Evolutionary conservation across 2,329 filamentous ascomycete species (phyloP), one percentile per base, ranked within the genome.

Genomic region (Chrysoporthe austroafricana): DNA sequence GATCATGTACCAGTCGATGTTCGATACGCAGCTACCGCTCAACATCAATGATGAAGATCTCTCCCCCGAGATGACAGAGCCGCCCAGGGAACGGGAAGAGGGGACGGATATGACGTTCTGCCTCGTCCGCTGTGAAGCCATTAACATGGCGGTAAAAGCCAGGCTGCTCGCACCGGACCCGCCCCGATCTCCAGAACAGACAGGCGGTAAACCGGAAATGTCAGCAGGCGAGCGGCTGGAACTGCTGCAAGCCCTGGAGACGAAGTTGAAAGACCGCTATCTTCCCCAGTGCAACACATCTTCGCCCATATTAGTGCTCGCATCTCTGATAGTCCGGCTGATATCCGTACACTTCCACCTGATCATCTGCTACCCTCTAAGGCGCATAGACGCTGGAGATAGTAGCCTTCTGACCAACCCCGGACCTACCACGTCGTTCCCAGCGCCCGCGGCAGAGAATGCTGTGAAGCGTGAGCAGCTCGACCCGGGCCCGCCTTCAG

Each of bases 21-120:
- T 80, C 36, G 83, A 87, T 67, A 85, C 84, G 0, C 78, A 76
- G 48, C 73, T 84, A 6, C 85, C 86, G 0, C 72, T 82, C 1
- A 86, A 87, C 65, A 73, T 88, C 46, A 85, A 87, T 70, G 84
- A 86, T 65, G 71, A 68, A 3, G 84, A 85, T 61, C 72, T 85
- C 21, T 74, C 70, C 4, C 76, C 81, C 0, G 80, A 81, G 0
- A 84, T 83, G 72, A 80, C 77, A 3, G 76, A 81, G 2, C 74
- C 77, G 2, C 85, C 85, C 0, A 66, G 74, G 0, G 82, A 83
- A 64, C 79, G 79, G 1, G 74, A 80, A 5, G 84, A 83, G 0
- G 74, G 84, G 0, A 88, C 85, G 0, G 86, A 89, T 50, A 83
- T 83, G 78, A 79, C 82, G 0, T 75, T 83, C 34, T 70, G 78